Percentiles rank a stretch among this genome's conserved stretches.
These are phyloP conservation scores for Verbena officinalis DNA, from an alignment of 257 asterid genomes.

Conservation along the genomic window DNA sequence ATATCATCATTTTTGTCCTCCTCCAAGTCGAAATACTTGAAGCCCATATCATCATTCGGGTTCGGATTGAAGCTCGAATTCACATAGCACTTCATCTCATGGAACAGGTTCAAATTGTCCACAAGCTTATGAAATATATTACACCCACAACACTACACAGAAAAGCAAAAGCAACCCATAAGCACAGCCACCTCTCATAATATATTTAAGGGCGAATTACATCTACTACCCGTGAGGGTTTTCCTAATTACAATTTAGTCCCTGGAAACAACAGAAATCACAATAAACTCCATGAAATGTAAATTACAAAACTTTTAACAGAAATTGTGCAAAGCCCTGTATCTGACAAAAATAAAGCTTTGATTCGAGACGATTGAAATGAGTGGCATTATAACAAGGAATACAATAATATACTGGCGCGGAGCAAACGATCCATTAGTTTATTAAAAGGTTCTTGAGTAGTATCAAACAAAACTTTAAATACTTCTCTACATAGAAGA, in stretches of 20 bases:
- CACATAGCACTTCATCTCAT: constrained; percentile 94
- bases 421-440: not conserved
- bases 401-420: no score
- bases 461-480: not conserved
- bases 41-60: constrained; percentile 42
- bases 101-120: constrained; percentile 87
- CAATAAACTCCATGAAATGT: no score
- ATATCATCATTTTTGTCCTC: constrained; percentile 47
- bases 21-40: constrained; percentile 63
- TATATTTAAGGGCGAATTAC: no score
- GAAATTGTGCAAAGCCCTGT: no score
- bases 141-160: constrained; percentile 91
- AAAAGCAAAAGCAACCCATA: constrained; percentile 13
- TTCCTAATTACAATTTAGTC: no score
- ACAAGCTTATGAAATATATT: constrained; percentile 92
- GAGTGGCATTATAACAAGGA: no score
- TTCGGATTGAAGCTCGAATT: constrained; percentile 78
- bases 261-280: no score
- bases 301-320: no score
- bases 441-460: not conserved
- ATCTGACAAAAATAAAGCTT: no score
- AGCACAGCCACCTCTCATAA: not conserved
- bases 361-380: no score
- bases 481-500: not conserved
- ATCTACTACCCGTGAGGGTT: no score